Percentiles rank a stretch among this genome's conserved stretches.
Conservation (phyloP, 345 rosid species). For the Psidium guajava region DNA sequence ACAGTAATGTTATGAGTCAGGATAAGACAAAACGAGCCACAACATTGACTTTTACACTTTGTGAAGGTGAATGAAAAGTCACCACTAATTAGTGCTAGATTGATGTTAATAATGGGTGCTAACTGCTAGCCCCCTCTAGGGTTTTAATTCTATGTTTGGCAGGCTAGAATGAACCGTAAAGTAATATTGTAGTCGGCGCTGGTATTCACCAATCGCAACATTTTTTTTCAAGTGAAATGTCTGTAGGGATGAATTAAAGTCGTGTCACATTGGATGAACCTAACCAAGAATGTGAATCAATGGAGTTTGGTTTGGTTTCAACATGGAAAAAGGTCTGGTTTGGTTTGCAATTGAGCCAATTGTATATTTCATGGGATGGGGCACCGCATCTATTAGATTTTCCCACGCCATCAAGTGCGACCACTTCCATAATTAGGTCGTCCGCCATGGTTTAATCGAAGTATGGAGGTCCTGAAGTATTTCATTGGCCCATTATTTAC, state of each 20-base stretch:
- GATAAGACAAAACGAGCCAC: background rate
- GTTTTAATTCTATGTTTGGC: background rate
- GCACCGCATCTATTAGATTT: background rate
- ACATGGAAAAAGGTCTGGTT: background rate
- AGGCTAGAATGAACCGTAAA: background rate
- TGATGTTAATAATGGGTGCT: background rate
- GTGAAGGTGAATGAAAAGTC: background rate
- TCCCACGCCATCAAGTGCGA: background rate
- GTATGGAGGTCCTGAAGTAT: background rate
- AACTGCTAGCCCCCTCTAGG: background rate
- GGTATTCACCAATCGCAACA: background rate
- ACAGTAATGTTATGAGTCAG: background rate
- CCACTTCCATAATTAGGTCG: background rate
- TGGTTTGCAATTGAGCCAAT: background rate
- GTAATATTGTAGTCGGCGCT: background rate
- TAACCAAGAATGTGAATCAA: background rate
- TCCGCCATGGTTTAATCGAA: background rate
- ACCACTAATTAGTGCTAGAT: background rate
- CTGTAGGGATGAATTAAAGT: background rate
- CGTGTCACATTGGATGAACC: background rate
- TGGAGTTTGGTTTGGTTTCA: background rate
- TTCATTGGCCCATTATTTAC: background rate
- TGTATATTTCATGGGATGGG: background rate
- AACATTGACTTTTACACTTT: background rate
- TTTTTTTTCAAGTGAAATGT: background rate